Evolutionary conservation across 805 yeast genomes (phyloP).

Genomic region (Lipomyces orientalis): DNA sequence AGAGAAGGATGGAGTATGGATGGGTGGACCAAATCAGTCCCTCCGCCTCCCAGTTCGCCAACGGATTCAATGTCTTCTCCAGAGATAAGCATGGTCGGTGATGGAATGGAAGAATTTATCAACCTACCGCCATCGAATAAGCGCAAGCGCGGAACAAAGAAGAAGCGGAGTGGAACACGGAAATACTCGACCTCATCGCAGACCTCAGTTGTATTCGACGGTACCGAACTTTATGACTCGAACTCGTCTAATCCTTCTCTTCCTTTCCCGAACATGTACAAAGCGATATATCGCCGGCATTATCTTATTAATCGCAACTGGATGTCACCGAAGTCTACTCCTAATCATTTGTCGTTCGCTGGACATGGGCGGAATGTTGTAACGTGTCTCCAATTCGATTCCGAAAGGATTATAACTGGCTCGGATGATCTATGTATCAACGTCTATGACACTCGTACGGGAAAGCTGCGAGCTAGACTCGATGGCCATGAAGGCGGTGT

Average conservation of each 20-base stretch:
- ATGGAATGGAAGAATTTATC: not conserved
- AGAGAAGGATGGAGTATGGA: conserved; percentile 44
- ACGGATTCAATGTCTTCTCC: conserved; percentile 2
- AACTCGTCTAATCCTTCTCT: not conserved
- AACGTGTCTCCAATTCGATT: conserved; percentile 92
- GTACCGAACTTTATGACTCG: not conserved
- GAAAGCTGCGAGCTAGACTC: conserved; percentile 64
- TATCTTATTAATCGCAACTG: conserved; percentile 68
- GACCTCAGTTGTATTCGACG: not conserved
- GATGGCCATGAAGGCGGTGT: conserved; percentile 97
- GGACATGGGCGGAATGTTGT: conserved; percentile 85
- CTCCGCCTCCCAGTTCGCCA: not conserved
- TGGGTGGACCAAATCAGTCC: conserved; percentile 20
- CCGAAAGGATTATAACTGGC: conserved; percentile 87
- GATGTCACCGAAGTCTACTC: conserved; percentile 75
- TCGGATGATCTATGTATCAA: conserved; percentile 86
- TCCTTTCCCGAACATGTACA: conserved; percentile 48
- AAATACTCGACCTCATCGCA: not conserved
- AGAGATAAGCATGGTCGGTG: not conserved
- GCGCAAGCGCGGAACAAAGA: not conserved
- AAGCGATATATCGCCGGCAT: conserved; percentile 66
- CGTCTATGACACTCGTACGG: conserved; percentile 78
- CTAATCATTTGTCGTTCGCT: conserved; percentile 66
- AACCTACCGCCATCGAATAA: not conserved
- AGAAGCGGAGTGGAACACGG: not conserved